Evolutionary conservation across 768 basidiomycete species (phyloP).

Genomic region (Macrolepiota dolichaula): DNA sequence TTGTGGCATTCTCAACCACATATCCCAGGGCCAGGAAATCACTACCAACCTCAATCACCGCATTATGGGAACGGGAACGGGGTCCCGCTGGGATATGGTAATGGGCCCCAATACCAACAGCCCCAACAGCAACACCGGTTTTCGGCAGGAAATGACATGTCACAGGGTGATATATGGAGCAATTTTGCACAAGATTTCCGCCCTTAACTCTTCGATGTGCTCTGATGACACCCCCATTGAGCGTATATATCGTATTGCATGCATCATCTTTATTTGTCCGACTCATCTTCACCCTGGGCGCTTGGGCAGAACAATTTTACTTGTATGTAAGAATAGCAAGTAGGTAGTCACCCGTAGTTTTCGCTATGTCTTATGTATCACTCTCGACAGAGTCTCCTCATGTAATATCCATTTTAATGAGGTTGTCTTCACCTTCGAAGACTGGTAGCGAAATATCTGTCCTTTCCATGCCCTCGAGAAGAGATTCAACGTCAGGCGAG

Average conservation of each 20-base stretch:
- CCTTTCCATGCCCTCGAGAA: slow-evolving; percentile 64
- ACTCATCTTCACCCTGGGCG: background rate
- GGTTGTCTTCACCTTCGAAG: slow-evolving; percentile 39
- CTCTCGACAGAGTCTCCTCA: background rate
- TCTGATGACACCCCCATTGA: background rate
- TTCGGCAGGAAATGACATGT: slow-evolving; percentile 9
- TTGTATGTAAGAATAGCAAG: background rate
- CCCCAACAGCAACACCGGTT: slow-evolving; percentile 7
- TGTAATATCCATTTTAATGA: slow-evolving; percentile 52
- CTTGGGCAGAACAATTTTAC: background rate
- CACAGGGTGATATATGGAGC: slow-evolving; percentile 37
- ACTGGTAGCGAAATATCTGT: slow-evolving; percentile 33
- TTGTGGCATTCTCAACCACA: slow-evolving; percentile 5
- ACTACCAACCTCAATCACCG: slow-evolving; percentile 6
- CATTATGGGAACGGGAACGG: background rate
- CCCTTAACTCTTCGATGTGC: background rate
- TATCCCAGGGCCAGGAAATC: slow-evolving; percentile 14
- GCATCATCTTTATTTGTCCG: background rate
- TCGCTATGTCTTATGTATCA: background rate
- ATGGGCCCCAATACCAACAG: background rate
- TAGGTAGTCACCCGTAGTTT: background rate
- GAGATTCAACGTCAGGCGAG: slow-evolving; percentile 77
- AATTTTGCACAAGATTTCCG: slow-evolving; percentile 30
- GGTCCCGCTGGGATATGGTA: background rate
- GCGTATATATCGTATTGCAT: background rate